Evolutionary conservation across 2,329 filamentous ascomycete genomes (phyloP).

Genomic region (Exserohilum turcica): DNA sequence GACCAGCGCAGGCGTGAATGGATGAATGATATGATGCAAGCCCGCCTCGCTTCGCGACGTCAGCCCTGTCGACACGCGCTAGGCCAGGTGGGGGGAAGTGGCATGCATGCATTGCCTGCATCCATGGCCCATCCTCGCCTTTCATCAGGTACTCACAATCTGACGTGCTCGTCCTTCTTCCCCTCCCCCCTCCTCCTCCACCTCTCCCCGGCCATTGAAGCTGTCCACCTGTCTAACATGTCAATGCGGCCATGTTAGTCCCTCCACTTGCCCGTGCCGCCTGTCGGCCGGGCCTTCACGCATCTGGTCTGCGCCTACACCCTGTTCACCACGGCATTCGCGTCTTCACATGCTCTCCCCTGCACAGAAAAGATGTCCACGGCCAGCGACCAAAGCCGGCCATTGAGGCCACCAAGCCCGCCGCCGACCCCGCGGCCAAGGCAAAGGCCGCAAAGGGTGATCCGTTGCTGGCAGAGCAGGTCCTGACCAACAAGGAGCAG

Average conservation of each 20-base stretch:
- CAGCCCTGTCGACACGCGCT: conserved; percentile 9
- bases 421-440: conserved; percentile 20
- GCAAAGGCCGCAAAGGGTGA: conserved; percentile 35
- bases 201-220: conserved; percentile 6
- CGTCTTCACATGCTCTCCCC: conserved; percentile 52
- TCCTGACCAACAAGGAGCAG: conserved; percentile 78
- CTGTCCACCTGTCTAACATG: conserved; percentile 27
- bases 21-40: conserved; percentile 17
- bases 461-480: conserved; percentile 66
- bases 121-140: too few relatives aligned
- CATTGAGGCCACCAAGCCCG: conserved; percentile 30
- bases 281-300: conserved; percentile 34
- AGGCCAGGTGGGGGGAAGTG: conserved; percentile 9
- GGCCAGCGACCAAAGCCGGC: conserved; percentile 38
- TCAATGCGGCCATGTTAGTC: conserved; percentile 40
- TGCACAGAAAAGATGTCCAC: conserved; percentile 52
- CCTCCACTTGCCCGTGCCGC: conserved; percentile 44
- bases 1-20: not conserved
- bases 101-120: conserved; percentile 3
- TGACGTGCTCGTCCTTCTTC: not conserved
- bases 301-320: conserved; percentile 23
- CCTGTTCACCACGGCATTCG: conserved; percentile 36
- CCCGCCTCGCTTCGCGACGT: conserved; percentile 7
- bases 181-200: not conserved
- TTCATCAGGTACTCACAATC: conserved; percentile 6